phyloP scores from a whole-genome alignment of 140 eudicot species.

The Bidens hawaiensis region DNA sequence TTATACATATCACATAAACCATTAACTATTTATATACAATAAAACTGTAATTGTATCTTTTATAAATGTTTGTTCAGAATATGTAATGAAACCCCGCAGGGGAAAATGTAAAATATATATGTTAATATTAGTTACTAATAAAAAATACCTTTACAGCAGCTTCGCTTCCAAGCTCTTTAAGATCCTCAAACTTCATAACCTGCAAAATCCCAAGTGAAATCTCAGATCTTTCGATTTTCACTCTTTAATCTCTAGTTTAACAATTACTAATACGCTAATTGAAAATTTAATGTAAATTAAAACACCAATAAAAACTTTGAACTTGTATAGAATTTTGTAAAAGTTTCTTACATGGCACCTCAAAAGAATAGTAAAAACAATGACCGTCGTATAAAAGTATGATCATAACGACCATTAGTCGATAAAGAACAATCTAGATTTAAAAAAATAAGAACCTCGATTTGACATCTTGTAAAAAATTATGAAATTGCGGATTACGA shows the following conservation, averaged over 20 bases:
- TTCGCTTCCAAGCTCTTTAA: constrained; percentile 85
- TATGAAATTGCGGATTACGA: neutral
- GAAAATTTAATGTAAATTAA: neutral
- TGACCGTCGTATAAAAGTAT: neutral
- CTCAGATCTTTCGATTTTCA: constrained; percentile 11
- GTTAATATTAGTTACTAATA: neutral
- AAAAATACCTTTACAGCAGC: constrained; percentile 79
- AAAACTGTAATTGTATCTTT: neutral
- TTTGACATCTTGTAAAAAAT: neutral
- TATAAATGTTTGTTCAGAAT: neutral
- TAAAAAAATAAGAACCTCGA: neutral
- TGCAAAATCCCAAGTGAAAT: constrained; percentile 25
- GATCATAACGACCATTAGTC: neutral
- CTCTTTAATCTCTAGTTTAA: constrained; percentile 1
- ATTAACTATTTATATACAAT: neutral
- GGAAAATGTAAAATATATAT: neutral
- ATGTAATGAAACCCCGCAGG: neutral
- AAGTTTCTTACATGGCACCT: neutral
- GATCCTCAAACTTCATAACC: constrained; percentile 99
- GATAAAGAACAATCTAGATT: neutral
- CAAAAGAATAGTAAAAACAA: neutral
- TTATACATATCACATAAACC: too few species aligned
- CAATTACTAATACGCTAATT: neutral
- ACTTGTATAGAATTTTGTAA: neutral
- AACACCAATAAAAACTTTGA: neutral